Percentiles rank a stretch among this genome's conserved stretches.
These are phyloP conservation scores for Rhodocollybia butyracea DNA, from an alignment of 768 basidiomycete genomes.

Conservation along the genomic window DNA sequence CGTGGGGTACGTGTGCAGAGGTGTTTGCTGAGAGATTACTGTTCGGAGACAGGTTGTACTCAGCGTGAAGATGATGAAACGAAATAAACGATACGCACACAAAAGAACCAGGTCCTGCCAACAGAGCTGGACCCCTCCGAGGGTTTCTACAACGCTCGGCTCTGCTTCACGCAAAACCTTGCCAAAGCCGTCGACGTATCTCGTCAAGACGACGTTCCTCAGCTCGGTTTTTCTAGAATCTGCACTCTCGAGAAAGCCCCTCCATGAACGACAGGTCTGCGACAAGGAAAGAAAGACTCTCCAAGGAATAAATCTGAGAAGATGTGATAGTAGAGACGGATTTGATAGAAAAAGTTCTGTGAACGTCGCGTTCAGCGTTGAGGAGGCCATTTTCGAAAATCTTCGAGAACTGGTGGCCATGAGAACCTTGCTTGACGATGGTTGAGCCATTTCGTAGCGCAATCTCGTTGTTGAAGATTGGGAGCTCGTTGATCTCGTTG, in stretches of 20 bases:
- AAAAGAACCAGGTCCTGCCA: slow-evolving; percentile 58
- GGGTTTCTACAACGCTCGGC: slow-evolving; percentile 28
- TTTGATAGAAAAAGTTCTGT: slow-evolving; percentile 6
- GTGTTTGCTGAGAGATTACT: slow-evolving; percentile 52
- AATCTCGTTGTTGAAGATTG: not conserved
- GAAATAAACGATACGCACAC: slow-evolving; percentile 42
- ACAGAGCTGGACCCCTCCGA: slow-evolving; percentile 36
- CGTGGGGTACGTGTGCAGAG: slow-evolving; percentile 69
- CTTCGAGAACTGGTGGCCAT: not conserved
- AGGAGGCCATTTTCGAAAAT: not conserved
- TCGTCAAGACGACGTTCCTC: slow-evolving; percentile 38
- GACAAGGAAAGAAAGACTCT: slow-evolving; percentile 34
- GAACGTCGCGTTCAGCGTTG: not conserved
- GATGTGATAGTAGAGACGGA: slow-evolving; percentile 20
- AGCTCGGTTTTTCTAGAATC: slow-evolving; percentile 15
- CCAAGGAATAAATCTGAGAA: slow-evolving; percentile 37
- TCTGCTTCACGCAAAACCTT: slow-evolving; percentile 33
- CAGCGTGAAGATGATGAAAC: slow-evolving; percentile 7
- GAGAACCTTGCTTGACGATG: not conserved
- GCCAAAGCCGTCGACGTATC: slow-evolving; percentile 60
- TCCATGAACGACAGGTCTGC: slow-evolving; percentile 30
- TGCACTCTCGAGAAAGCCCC: slow-evolving; percentile 22
- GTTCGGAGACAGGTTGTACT: slow-evolving; percentile 42
- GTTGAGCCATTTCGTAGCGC: not conserved
- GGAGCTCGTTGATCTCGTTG: no score